Percentiles rank a stretch among this genome's conserved stretches.
phyloP scores from a whole-genome alignment of 768 basidiomycete genomes.

The Pleurotus salmoneostramineus region DNA sequence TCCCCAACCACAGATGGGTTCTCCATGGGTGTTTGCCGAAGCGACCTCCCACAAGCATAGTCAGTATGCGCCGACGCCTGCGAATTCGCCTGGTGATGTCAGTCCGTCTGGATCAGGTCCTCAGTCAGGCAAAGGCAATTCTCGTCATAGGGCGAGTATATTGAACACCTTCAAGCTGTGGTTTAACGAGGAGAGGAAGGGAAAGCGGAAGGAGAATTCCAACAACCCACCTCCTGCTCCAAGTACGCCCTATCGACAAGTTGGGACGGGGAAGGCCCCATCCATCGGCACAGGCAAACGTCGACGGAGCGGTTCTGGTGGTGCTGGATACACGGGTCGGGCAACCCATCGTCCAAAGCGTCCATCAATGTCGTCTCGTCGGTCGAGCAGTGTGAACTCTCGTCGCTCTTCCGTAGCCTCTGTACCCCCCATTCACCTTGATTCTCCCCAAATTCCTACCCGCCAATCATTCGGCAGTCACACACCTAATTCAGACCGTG shows the following conservation, averaged over 20 bases:
- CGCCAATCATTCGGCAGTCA: constrained; percentile 74
- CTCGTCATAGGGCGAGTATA: constrained; percentile 73
- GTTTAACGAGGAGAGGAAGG: constrained; percentile 90
- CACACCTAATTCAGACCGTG: constrained; percentile 85
- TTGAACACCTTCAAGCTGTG: constrained; percentile 84
- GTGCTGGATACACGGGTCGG: constrained; percentile 22
- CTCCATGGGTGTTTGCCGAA: constrained; percentile 73
- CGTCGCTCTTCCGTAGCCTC: constrained; percentile 56
- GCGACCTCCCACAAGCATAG: constrained; percentile 29
- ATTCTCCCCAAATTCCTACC: constrained; percentile 57
- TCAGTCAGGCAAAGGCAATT: constrained; percentile 22
- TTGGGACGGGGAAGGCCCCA: neutral
- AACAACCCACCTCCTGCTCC: constrained; percentile 20
- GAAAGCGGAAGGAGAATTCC: constrained; percentile 65
- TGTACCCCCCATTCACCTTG: constrained; percentile 49
- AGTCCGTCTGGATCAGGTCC: constrained; percentile 36
- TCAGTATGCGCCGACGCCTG: constrained; percentile 37
- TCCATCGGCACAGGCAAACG: constrained; percentile 42
- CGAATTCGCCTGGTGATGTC: constrained; percentile 51
- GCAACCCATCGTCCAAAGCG: constrained; percentile 55
- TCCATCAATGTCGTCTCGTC: constrained; percentile 73
- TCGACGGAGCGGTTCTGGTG: constrained; percentile 38
- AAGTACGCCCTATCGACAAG: constrained; percentile 16
- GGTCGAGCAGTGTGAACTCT: constrained; percentile 91
- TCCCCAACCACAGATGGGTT: constrained; percentile 38